Evolutionary conservation across 371 early-diverging fungal species (phyloP).

Genomic region (Mucor saturninus): DNA sequence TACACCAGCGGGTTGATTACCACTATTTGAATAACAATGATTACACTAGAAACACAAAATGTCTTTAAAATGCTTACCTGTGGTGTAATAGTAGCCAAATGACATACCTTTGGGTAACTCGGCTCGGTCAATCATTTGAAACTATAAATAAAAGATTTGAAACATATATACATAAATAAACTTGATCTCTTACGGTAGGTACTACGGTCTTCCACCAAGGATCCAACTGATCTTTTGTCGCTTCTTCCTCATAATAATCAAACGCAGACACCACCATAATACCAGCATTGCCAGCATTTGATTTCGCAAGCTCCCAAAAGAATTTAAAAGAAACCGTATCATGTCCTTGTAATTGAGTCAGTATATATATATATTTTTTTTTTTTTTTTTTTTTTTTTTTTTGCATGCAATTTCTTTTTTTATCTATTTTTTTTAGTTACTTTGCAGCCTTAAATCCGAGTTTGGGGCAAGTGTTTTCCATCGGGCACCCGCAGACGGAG

Average conservation of each 20-base stretch:
- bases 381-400: too few relatives aligned
- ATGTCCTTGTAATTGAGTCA: constrained; percentile 18
- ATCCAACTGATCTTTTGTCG: constrained; percentile 38
- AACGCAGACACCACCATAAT: constrained; percentile 38
- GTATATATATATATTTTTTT: neutral
- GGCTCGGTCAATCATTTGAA: constrained; percentile 34
- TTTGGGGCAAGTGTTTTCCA: constrained; percentile 69
- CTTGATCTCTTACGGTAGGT: constrained; percentile 49
- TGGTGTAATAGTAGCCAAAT: constrained; percentile 56
- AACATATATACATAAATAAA: neutral
- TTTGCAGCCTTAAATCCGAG: constrained; percentile 47
- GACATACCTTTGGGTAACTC: constrained; percentile 49
- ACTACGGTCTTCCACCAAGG: constrained; percentile 60
- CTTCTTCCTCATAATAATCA: constrained; percentile 43
- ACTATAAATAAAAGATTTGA: constrained; percentile 19
- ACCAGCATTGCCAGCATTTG: constrained; percentile 34
- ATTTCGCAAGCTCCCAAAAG: constrained; percentile 38
- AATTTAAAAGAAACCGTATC: constrained; percentile 35
- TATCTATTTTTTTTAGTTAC: constrained; percentile 28
- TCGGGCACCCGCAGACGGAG: constrained; percentile 81
- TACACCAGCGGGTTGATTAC: constrained; percentile 63
- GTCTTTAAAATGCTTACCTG: constrained; percentile 32
- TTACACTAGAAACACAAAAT: neutral
- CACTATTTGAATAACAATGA: constrained; percentile 18
- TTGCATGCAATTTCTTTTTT: neutral